These are phyloP conservation scores for Mycena vulgaris DNA, from an alignment of 768 basidiomycete genomes.

Conservation along the genomic window DNA sequence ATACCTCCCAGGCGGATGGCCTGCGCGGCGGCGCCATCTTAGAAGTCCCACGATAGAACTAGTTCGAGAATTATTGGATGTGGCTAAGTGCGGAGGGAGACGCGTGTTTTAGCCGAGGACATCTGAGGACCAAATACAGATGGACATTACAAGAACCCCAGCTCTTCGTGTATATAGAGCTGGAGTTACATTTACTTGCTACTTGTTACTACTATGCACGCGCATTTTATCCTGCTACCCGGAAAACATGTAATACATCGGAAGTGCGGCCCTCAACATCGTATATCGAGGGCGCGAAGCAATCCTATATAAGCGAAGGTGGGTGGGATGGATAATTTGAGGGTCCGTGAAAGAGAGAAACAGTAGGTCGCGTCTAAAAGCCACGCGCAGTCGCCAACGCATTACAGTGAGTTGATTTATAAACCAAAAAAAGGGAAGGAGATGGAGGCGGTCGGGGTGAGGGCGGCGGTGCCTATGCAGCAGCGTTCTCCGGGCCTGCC, in stretches of 20 bases:
- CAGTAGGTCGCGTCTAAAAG: conserved; percentile 26
- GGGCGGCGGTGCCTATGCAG: conserved; percentile 35
- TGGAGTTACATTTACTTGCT: conserved; percentile 19
- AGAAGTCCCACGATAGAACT: background rate
- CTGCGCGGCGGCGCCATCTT: conserved; percentile 56
- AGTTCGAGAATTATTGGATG: too few relatives aligned
- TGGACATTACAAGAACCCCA: too few relatives aligned
- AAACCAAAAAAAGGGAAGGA: conserved; percentile 18
- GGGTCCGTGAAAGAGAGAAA: conserved; percentile 22
- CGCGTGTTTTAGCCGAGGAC: too few relatives aligned
- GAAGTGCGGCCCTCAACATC: background rate
- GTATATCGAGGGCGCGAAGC: conserved; percentile 12
- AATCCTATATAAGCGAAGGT: conserved; percentile 18
- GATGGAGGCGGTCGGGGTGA: background rate
- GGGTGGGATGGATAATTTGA: conserved; percentile 21
- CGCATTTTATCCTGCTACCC: conserved; percentile 26
- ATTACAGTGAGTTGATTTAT: conserved; percentile 35
- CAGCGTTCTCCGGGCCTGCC: conserved; percentile 69
- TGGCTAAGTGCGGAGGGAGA: too few relatives aligned
- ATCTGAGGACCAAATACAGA: too few relatives aligned
- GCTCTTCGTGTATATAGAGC: conserved; percentile 25
- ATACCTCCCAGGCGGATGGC: conserved; percentile 69
- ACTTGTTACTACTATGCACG: conserved; percentile 24
- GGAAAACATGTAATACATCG: conserved; percentile 33
- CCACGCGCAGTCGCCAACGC: conserved; percentile 26